Percentiles rank a stretch among this genome's conserved stretches.
phyloP scores from a whole-genome alignment of 208 protist genomes.

The Trypanosomatidae sp. region DNA sequence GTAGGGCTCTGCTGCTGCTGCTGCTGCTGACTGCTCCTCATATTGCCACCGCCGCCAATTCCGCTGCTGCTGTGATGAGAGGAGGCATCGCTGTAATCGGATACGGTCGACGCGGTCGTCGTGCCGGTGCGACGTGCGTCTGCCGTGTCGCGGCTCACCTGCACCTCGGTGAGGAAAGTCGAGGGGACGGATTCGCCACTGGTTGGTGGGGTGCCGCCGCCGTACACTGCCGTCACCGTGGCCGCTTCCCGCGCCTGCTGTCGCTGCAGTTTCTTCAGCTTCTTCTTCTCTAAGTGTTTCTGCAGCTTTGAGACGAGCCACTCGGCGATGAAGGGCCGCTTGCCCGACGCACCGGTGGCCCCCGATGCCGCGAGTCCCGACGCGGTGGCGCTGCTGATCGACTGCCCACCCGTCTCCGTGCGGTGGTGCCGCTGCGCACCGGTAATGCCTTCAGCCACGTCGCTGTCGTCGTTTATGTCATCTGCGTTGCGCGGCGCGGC shows the following conservation, averaged over 20 bases:
- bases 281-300: conserved; percentile 32
- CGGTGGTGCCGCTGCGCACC: not conserved
- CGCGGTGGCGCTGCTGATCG: too few species aligned
- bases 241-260: conserved; percentile 23
- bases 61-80: too few species aligned
- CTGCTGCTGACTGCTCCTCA: not conserved
- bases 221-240: not conserved
- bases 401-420: too few species aligned
- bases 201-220: too few species aligned
- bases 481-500: conserved; percentile 20
- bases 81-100: conserved; percentile 8
- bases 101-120: conserved; percentile 4
- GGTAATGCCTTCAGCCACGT: conserved; percentile 9
- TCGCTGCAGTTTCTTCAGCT: conserved; percentile 19
- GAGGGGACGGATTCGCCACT: too few species aligned
- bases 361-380: too few species aligned
- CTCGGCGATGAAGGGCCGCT: conserved; percentile 15
- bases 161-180: too few species aligned
- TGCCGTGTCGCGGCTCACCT: too few species aligned
- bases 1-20: not conserved
- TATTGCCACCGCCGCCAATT: conserved; percentile 1
- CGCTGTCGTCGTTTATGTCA: conserved; percentile 1
- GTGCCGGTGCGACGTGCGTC: not conserved
- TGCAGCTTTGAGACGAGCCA: conserved; percentile 33
- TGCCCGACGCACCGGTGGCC: too few species aligned